These are phyloP conservation scores for Leccinum disarticulatum DNA, from an alignment of 768 basidiomycete genomes.

Conservation along the genomic window DNA sequence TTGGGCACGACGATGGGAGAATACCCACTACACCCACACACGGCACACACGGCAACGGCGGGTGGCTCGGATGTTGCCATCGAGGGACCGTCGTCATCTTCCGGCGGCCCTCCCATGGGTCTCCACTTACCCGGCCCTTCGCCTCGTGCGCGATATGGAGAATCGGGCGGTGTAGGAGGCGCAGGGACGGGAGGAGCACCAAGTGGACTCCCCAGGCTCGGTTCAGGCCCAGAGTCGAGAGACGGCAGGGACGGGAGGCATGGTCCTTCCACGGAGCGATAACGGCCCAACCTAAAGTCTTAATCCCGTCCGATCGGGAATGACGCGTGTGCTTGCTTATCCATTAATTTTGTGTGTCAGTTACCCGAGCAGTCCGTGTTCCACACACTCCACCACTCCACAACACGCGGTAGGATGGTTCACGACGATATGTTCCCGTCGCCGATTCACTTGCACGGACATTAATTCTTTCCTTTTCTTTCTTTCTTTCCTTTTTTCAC, in stretches of 20 bases:
- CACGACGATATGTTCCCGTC: not conserved
- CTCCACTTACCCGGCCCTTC: constrained; percentile 34
- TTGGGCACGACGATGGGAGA: constrained; percentile 22
- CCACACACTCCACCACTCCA: constrained; percentile 9
- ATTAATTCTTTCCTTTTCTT: constrained; percentile 18
- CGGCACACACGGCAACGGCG: constrained; percentile 19
- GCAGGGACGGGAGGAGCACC: not conserved
- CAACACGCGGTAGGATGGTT: constrained; percentile 8
- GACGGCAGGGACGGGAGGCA: constrained; percentile 31
- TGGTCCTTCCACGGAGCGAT: constrained; percentile 30
- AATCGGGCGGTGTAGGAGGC: constrained; percentile 25
- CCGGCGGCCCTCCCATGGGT: constrained; percentile 28
- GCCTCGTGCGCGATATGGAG: constrained; percentile 37
- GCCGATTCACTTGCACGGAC: constrained; percentile 19
- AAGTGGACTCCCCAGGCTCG: constrained; percentile 15
- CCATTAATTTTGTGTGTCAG: constrained; percentile 3
- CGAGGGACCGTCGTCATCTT: constrained; percentile 22
- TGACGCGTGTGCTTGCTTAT: not conserved
- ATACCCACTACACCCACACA: constrained; percentile 8
- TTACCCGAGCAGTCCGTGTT: constrained; percentile 15
- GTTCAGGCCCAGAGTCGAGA: constrained; percentile 37
- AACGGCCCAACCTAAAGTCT: constrained; percentile 5
- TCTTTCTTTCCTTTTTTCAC: not conserved
- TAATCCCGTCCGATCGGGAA: not conserved
- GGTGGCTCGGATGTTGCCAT: constrained; percentile 29